phyloP scores from a whole-genome alignment of 768 basidiomycete genomes.

The Mycena epipterygia region DNA sequence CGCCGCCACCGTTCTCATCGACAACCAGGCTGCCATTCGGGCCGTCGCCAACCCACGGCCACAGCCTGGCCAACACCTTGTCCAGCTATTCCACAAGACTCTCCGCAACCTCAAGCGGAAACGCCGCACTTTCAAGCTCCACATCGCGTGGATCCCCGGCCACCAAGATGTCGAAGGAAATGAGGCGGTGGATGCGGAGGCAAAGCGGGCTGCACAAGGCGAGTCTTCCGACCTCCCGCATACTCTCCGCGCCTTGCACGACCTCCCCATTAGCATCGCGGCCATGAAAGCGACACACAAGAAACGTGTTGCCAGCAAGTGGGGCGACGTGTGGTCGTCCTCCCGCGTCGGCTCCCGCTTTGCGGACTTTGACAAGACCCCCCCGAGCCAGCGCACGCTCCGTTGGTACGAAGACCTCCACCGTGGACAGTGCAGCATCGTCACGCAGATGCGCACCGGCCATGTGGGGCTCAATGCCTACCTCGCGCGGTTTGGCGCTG shows the following conservation, averaged over 20 bases:
- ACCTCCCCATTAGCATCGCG: background rate
- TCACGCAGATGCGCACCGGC: slow-evolving; percentile 48
- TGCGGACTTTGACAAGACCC: slow-evolving; percentile 2
- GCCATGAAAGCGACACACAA: slow-evolving; percentile 11
- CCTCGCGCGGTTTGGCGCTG: slow-evolving; percentile 38
- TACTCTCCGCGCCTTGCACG: background rate
- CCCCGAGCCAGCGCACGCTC: background rate
- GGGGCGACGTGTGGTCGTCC: background rate
- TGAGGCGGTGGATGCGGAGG: slow-evolving; percentile 31
- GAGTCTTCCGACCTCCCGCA: background rate
- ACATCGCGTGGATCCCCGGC: slow-evolving; percentile 13
- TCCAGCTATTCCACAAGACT: slow-evolving; percentile 2
- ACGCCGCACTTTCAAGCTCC: background rate
- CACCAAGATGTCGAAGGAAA: slow-evolving; percentile 32
- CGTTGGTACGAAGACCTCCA: slow-evolving; percentile 20
- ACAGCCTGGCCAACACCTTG: slow-evolving; percentile 2
- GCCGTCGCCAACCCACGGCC: slow-evolving; percentile 1
- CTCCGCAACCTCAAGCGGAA: background rate
- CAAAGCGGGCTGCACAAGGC: slow-evolving; percentile 16
- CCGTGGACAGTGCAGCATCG: slow-evolving; percentile 31
- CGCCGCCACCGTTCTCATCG: slow-evolving; percentile 6
- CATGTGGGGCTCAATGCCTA: slow-evolving; percentile 45
- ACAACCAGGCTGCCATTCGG: slow-evolving; percentile 14
- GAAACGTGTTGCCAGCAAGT: background rate
- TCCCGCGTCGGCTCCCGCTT: background rate